These are phyloP conservation scores for Collybiopsis luxurians DNA, from an alignment of 768 basidiomycete species.

Conservation along the genomic window DNA sequence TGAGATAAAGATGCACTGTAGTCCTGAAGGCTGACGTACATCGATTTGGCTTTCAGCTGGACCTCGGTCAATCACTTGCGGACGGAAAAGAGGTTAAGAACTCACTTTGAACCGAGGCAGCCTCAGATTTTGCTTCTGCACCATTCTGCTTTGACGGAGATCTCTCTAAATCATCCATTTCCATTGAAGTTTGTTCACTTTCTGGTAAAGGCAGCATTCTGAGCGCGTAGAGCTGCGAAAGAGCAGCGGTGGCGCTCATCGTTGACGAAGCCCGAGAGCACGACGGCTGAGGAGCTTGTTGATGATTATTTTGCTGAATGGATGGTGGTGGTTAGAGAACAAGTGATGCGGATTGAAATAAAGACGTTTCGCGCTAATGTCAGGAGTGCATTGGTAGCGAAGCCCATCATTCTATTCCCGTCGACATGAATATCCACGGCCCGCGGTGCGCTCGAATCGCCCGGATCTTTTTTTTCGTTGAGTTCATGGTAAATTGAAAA, in stretches of 20 bases:
- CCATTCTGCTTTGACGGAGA: neutral
- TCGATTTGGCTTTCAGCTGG: constrained; percentile 1
- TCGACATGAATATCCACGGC: too few species aligned
- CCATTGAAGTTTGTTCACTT: constrained; percentile 1
- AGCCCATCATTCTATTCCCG: too few species aligned
- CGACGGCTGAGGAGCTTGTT: neutral
- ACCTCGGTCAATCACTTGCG: neutral
- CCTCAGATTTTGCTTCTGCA: neutral
- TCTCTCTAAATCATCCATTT: neutral
- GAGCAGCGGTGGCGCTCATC: constrained; percentile 6
- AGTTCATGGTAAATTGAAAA: too few species aligned
- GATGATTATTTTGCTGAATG: too few species aligned
- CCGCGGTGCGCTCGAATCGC: too few species aligned
- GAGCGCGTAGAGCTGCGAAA: constrained; percentile 4
- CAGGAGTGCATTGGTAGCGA: too few species aligned
- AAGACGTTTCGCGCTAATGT: too few species aligned
- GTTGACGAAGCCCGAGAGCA: neutral
- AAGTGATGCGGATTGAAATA: too few species aligned
- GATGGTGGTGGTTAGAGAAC: too few species aligned
- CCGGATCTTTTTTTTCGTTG: too few species aligned
- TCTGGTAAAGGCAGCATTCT: constrained; percentile 5
- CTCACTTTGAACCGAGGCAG: neutral
- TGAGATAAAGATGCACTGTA: neutral
- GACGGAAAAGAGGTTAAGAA: neutral
- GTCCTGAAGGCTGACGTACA: neutral